Evolutionary conservation across 805 yeast genomes (phyloP).

Genomic region (Candida dajiaensis): DNA sequence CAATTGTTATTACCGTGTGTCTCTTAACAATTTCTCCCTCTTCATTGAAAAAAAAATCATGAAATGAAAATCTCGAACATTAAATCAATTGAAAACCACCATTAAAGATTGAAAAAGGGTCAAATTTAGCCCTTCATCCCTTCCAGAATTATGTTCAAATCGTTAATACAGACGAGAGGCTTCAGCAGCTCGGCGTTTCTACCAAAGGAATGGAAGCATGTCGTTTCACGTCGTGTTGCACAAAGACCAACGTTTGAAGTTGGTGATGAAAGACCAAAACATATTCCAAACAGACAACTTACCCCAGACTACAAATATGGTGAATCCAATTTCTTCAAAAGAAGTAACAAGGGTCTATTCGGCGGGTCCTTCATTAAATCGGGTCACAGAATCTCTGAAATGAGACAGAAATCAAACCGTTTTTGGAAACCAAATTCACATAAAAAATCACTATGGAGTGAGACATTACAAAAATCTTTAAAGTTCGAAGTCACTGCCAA

Average conservation of each 20-base stretch:
- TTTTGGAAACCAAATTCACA: constrained; percentile 84
- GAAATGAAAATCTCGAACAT: not conserved
- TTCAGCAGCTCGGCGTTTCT: not conserved
- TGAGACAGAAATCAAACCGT: constrained; percentile 63
- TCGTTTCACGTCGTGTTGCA: constrained; percentile 43
- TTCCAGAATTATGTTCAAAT: not conserved
- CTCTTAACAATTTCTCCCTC: not conserved
- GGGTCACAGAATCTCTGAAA: constrained; percentile 76
- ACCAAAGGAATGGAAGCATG: constrained; percentile 34
- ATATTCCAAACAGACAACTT: constrained; percentile 38
- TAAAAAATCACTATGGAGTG: constrained; percentile 77
- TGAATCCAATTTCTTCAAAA: constrained; percentile 70
- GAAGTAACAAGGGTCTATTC: constrained; percentile 80
- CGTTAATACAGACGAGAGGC: not conserved
- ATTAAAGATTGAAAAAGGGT: not conserved
- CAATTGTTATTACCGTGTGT: not conserved
- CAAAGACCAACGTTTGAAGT: constrained; percentile 37
- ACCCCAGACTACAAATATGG: constrained; percentile 74
- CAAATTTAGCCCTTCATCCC: not conserved
- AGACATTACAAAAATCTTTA: constrained; percentile 50
- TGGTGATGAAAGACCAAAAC: constrained; percentile 48
- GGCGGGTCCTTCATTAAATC: constrained; percentile 81
- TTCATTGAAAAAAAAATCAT: not conserved
- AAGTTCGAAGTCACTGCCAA: constrained; percentile 64
- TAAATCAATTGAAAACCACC: not conserved